Percentiles rank a stretch among this genome's conserved stretches.
These are phyloP conservation scores for Lecanicillium sp. DNA, from an alignment of 2,329 filamentous ascomycete species.

Conservation along the genomic window DNA sequence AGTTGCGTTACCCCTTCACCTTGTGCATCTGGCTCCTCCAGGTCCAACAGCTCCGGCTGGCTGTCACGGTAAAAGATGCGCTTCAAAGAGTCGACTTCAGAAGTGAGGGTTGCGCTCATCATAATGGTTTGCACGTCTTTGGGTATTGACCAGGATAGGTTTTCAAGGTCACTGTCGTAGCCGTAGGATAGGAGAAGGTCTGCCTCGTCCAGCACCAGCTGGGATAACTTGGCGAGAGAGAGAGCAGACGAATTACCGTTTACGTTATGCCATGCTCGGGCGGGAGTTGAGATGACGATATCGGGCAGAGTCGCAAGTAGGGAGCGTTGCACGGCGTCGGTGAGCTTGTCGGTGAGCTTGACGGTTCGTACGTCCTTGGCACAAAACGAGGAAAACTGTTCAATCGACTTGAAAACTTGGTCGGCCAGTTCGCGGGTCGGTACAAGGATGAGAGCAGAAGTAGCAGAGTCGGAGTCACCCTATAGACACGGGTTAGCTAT, in stretches of 20 bases:
- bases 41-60: conserved; percentile 68
- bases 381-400: conserved; percentile 72
- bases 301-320: conserved; percentile 81
- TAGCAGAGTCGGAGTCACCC: conserved; percentile 44
- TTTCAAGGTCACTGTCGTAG: conserved; percentile 82
- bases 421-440: conserved; percentile 91
- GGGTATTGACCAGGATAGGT: conserved; percentile 68
- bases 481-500: too few species aligned
- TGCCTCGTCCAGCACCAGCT: conserved; percentile 87
- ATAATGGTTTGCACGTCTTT: conserved; percentile 83
- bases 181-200: conserved; percentile 91
- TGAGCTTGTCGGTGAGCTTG: conserved; percentile 85
- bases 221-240: conserved; percentile 60
- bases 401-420: conserved; percentile 74
- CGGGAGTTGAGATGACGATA: conserved; percentile 83
- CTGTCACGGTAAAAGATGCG: conserved; percentile 64
- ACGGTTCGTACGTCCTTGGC: conserved; percentile 73
- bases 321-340: conserved; percentile 79
- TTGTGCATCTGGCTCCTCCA: conserved; percentile 75
- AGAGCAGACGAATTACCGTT: conserved; percentile 56
- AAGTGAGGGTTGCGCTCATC: conserved; percentile 87
- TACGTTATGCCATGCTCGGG: conserved; percentile 71
- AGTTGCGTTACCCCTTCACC: conserved; percentile 76
- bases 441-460: conserved; percentile 78
- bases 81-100: conserved; percentile 79